Conservation (phyloP, 495 filamentous ascomycete genomes). For the Trichocladium uniseriatum region DNA sequence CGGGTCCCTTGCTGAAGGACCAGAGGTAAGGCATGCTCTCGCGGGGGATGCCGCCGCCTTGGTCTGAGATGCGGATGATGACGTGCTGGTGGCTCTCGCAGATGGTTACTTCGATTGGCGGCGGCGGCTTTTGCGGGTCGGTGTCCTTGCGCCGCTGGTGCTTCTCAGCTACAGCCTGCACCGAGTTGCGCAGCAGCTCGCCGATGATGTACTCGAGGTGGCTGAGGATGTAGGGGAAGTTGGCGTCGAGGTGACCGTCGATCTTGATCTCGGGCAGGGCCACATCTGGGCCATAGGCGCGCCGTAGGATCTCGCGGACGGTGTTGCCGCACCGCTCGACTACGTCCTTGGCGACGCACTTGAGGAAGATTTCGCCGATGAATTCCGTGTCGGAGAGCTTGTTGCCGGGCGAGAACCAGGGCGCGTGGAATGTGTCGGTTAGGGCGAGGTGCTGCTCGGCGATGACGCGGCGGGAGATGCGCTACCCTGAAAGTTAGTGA, state of each 20-base stretch:
- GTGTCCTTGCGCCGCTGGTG: constrained; percentile 22
- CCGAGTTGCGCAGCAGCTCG: constrained; percentile 87
- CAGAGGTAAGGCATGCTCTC: constrained; percentile 84
- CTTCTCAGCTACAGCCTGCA: constrained; percentile 82
- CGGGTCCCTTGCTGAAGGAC: constrained; percentile 90
- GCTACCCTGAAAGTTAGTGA: constrained; percentile 34
- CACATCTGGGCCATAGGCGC: constrained; percentile 58
- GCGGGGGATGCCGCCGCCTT: constrained; percentile 81
- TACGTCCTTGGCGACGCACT: constrained; percentile 85
- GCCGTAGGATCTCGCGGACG: constrained; percentile 56
- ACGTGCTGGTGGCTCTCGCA: constrained; percentile 94
- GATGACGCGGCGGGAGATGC: constrained; percentile 92
- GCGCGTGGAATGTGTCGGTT: constrained; percentile 91
- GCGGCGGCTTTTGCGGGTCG: constrained; percentile 39
- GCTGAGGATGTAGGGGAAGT: constrained; percentile 91
- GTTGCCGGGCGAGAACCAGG: constrained; percentile 82
- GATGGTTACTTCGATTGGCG: constrained; percentile 86
- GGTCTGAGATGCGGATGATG: constrained; percentile 91
- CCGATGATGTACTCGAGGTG: constrained; percentile 97
- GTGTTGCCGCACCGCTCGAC: constrained; percentile 71
- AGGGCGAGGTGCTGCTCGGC: constrained; percentile 94
- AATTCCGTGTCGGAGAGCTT: constrained; percentile 70
- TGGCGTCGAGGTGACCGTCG: constrained; percentile 76
- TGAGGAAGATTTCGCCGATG: constrained; percentile 91
- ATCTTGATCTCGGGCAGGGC: constrained; percentile 75